Evolutionary conservation across 352 stramenopile species (phyloP), one percentile per base, ranked within the genome.

Genomic region (Phytophthora pisi): DNA sequence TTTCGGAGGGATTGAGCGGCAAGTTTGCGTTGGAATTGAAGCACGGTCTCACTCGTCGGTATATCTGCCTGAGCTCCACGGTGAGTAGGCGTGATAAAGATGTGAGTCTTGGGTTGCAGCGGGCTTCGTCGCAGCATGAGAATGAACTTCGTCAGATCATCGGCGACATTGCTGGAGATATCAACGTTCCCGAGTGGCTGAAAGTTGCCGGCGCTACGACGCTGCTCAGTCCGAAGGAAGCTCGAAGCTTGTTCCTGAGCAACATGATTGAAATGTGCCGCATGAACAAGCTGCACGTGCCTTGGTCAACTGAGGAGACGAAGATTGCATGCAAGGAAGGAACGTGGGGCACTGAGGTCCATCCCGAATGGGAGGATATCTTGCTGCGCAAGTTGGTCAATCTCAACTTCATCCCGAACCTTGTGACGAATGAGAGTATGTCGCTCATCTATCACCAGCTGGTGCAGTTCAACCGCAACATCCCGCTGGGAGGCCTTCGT

Each of bases 191-290:
- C 10, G 61, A 77, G 15, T 94, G 86, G 86, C 72, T 96, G 23
- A 81, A 86, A 34, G 70, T 93, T 54, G 86, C 88, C 34, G 88
- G 88, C 2, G 82, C 88, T 5, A 86, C 85, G 11, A 92, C 86
- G 16, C 47, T 96, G 9, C 68, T 96, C 10, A 95, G 79, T 53
- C 77, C 86, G 15, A 93, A 92, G 57, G 88, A 94, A 53, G 73
- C 82, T 24, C 71, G 88, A 52, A 96, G 85, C 51, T 52, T 96
- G 30, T 93, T 94, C 57, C 40, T 96, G 47, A 86, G 83, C 65
- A 96, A 96, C 53, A 77, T 96, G 75, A 88, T 96, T 53, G 88
- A 96, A 55, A 93, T 96, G 84, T 93, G 86, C 42, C 82, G 85
- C 7, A 91, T 95, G 83, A 96, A 95, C 76, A 93, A 95, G 63